Base-by-base conservation (phyloP, 148 eudicot genomes). In the Oxyria digyna region DNA sequence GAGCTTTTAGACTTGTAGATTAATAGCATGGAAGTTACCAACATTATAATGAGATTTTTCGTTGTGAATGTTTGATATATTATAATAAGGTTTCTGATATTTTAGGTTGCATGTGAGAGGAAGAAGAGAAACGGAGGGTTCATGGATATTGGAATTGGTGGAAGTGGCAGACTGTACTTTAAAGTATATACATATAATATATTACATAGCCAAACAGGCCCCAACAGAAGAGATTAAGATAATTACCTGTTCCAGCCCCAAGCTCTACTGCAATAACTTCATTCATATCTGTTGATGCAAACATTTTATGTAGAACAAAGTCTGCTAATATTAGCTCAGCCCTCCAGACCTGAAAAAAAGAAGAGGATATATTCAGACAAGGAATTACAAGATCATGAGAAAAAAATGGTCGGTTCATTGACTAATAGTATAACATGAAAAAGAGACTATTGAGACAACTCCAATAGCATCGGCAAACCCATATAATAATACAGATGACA, bases 171-270 rank as follows among this genome's bases (percentile, higher is more conserved):
- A n/a, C n/a, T n/a, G n/a, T n/a, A n/a, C n/a, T n/a, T n/a, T n/a
- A n/a, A n/a, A n/a, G n/a, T n/a, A n/a, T n/a, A n/a, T n/a, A n/a
- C n/a, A n/a, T n/a, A n/a, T n/a, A n/a, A n/a, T n/a, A n/a, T n/a
- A n/a, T n/a, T n/a, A n/a, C n/a, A n/a, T n/a, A n/a, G n/a, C n/a
- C n/a, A n/a, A n/a, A 27, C 8, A 59, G 15, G 15, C 37, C 27
- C 29, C 14, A 27, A 23, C 4, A 11, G 6, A 29, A 29, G 37
- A 59, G 20, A 23, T 21, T 48, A 12, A n/a, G 24, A 54, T n/a
- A 40, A 49, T 70, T 83, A 90, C 97, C 97, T 72, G 97, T 94
- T 66, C 99, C 99, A 71, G 99, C 96, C 67, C 99, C 99, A 78
- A 94, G 97, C 76, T 94, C 99, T 62, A 84, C 62, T 27, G 89